Evolutionary conservation across 2,329 filamentous ascomycete species (phyloP).

Genomic region (Calycina herbarum): DNA sequence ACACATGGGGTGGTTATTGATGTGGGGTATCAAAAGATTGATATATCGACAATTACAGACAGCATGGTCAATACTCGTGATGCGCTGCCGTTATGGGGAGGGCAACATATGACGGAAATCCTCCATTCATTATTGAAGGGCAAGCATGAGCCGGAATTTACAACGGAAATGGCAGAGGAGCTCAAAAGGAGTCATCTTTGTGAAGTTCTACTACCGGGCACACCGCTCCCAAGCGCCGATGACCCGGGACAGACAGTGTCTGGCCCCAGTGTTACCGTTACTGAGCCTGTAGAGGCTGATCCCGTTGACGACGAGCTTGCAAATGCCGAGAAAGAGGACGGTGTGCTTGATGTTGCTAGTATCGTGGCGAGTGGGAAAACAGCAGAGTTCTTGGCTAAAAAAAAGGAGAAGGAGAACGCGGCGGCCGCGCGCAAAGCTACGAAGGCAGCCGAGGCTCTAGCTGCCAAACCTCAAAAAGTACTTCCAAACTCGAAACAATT

Average conservation of each 20-base stretch:
- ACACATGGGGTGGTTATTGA: slow-evolving; percentile 84
- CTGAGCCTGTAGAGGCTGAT: slow-evolving; percentile 31
- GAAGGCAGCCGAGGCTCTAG: slow-evolving; percentile 50
- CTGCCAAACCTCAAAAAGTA: slow-evolving; percentile 53
- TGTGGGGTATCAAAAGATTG: slow-evolving; percentile 87
- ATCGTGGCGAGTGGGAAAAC: slow-evolving; percentile 82
- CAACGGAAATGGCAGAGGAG: slow-evolving; percentile 68
- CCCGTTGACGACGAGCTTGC: slow-evolving; percentile 38
- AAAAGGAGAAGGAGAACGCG: slow-evolving; percentile 73
- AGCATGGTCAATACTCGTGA: slow-evolving; percentile 69
- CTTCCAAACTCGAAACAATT: slow-evolving; percentile 73
- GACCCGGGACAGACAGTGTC: slow-evolving; percentile 41
- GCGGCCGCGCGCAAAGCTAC: slow-evolving; percentile 59
- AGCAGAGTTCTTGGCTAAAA: slow-evolving; percentile 78
- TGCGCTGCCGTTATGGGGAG: slow-evolving; percentile 68
- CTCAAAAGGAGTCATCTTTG: slow-evolving; percentile 66
- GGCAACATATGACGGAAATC: slow-evolving; percentile 79
- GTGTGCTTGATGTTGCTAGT: slow-evolving; percentile 79
- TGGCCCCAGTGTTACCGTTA: slow-evolving; percentile 38
- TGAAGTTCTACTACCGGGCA: slow-evolving; percentile 62
- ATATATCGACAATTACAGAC: slow-evolving; percentile 87
- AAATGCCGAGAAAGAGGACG: slow-evolving; percentile 58
- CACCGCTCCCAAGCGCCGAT: slow-evolving; percentile 46
- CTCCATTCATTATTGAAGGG: slow-evolving; percentile 65
- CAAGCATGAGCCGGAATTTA: slow-evolving; percentile 50